A percentile compares a stretch with the other conserved stretches of the same genome.
These are phyloP conservation scores for Schoenoplectus triqueter DNA, from an alignment of 202 grass and related monocot species.

Conservation along the genomic window DNA sequence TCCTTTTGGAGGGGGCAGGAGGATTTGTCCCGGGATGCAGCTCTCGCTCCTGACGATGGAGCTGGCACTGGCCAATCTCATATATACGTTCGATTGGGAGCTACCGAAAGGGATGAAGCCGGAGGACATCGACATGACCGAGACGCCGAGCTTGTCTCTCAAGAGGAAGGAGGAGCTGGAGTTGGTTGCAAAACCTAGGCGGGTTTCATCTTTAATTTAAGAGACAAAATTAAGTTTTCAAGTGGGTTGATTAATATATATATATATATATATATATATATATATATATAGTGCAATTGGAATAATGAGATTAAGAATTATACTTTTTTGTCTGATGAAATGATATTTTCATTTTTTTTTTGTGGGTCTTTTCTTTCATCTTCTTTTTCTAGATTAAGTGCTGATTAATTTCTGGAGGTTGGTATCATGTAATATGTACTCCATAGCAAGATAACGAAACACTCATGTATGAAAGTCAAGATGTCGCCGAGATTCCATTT, in stretches of 20 bases:
- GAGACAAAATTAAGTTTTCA: not conserved
- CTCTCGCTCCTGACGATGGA: conserved; percentile 26
- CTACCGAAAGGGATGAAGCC: conserved; percentile 35
- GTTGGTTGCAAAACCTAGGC: conserved; percentile 30
- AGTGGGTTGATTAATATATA: not conserved
- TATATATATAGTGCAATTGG: not conserved
- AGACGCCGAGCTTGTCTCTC: conserved; percentile 36
- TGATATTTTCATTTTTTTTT: not conserved
- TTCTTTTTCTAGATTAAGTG: not conserved
- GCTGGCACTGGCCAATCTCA: conserved; percentile 21
- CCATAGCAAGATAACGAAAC: too few species aligned
- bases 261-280: not conserved
- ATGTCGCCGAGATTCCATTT: not conserved
- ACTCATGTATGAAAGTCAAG: not conserved
- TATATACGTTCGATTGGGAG: conserved; percentile 38
- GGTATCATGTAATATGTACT: not conserved
- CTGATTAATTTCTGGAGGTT: not conserved
- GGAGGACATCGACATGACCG: conserved; percentile 38
- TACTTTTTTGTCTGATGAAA: not conserved
- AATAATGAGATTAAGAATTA: conserved; percentile 8
- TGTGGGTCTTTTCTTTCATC: not conserved
- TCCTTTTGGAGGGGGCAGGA: conserved; percentile 39
- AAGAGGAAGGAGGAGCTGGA: conserved; percentile 31
- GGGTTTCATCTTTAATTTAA: conserved; percentile 10
- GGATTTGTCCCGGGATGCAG: conserved; percentile 41